Percentiles rank a stretch among this genome's conserved stretches.
These are phyloP conservation scores for Rubus parviflorus DNA, from an alignment of 306 rosid species.

Conservation along the genomic window DNA sequence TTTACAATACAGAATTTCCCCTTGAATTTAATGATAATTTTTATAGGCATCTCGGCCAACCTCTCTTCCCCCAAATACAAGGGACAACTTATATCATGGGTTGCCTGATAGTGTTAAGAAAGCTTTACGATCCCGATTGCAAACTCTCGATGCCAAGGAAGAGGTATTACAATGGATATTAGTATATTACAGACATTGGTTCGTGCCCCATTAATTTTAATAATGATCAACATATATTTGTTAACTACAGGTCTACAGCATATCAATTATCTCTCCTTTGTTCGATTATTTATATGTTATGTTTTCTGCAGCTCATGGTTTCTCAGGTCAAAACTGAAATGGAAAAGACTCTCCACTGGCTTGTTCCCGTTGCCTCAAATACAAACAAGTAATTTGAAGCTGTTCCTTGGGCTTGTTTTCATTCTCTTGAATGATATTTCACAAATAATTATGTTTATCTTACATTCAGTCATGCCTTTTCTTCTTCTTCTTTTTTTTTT, in stretches of 20 bases:
- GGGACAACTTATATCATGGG: constrained; percentile 79
- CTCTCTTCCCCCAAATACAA: constrained; percentile 69
- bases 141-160: constrained; percentile 42
- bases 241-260: constrained; percentile 5
- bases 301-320: constrained; percentile 54
- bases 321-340: constrained; percentile 66
- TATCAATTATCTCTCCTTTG: not conserved
- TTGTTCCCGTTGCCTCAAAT: constrained; percentile 74
- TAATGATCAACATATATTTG: constrained; percentile 6
- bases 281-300: not conserved
- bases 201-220: constrained; percentile 10
- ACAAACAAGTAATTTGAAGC: constrained; percentile 58
- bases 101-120: constrained; percentile 66
- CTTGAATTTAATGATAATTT: constrained; percentile 9
- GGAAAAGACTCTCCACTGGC: constrained; percentile 79
- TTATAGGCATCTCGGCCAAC: constrained; percentile 80
- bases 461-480: not conserved
- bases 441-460: not conserved
- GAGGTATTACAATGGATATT: constrained; percentile 48
- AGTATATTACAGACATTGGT: constrained; percentile 8
- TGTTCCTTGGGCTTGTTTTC: constrained; percentile 4
- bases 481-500: constrained; percentile 7
- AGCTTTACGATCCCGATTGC: constrained; percentile 72
- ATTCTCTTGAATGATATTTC: not conserved
- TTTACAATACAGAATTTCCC: constrained; percentile 17